Evolutionary conservation across 2,329 filamentous ascomycete genomes (phyloP).

Genomic region (Phaeosphaeriaceae sp.): DNA sequence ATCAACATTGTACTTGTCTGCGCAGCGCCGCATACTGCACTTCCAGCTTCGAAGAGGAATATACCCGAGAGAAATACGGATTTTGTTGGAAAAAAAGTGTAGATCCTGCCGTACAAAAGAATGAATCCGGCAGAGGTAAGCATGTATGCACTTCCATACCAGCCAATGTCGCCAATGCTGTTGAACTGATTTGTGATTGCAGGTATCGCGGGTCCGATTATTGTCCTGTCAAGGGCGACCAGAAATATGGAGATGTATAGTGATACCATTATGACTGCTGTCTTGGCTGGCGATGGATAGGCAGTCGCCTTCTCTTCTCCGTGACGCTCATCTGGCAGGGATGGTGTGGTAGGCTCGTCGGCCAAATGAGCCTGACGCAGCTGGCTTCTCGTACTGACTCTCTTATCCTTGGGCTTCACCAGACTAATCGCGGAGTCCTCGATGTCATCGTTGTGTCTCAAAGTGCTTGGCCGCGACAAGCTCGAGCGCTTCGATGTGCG

Average conservation of each 20-base stretch:
- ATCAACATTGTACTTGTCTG: slow-evolving; percentile 37
- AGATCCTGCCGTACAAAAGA: slow-evolving; percentile 54
- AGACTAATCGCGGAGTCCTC: slow-evolving; percentile 20
- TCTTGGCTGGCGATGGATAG: slow-evolving; percentile 34
- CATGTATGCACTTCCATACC: slow-evolving; percentile 52
- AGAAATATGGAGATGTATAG: slow-evolving; percentile 44
- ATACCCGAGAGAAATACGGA: slow-evolving; percentile 59
- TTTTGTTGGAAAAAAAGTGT: slow-evolving; percentile 59
- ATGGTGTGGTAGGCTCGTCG: slow-evolving; percentile 2
- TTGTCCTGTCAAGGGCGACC: slow-evolving; percentile 51
- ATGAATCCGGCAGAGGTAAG: slow-evolving; percentile 50
- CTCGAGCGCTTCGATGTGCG: slow-evolving; percentile 17
- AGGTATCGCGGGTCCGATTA: slow-evolving; percentile 55
- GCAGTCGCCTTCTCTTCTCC: slow-evolving; percentile 1
- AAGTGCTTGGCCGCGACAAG: slow-evolving; percentile 11
- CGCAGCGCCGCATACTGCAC: slow-evolving; percentile 59
- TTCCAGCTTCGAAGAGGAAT: slow-evolving; percentile 58
- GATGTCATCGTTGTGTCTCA: slow-evolving; percentile 4
- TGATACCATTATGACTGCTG: slow-evolving; percentile 37
- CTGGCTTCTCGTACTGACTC: slow-evolving; percentile 15
- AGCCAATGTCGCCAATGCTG: slow-evolving; percentile 51
- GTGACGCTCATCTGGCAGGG: slow-evolving; percentile 1
- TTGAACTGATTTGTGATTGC: slow-evolving; percentile 55
- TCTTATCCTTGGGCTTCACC: slow-evolving; percentile 10
- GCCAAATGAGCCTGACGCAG: slow-evolving; percentile 14